Percentiles rank a stretch among this genome's conserved stretches.
Conservation (phyloP, 768 basidiomycete species). For the Cantharellus anzutake region DNA sequence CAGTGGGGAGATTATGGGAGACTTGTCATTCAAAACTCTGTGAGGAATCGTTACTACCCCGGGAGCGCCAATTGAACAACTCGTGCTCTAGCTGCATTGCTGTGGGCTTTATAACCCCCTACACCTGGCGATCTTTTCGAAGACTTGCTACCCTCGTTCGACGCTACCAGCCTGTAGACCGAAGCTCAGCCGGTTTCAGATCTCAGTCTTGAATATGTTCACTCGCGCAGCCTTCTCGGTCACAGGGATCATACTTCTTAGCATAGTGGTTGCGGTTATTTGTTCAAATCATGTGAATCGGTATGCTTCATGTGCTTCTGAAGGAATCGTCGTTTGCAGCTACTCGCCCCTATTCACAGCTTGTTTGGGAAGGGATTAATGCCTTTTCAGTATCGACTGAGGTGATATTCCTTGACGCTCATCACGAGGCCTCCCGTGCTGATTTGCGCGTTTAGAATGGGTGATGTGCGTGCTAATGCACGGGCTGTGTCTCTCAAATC, state of each 20-base stretch:
- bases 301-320: constrained; percentile 5
- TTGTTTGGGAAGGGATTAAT: constrained; percentile 47
- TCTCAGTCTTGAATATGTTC: constrained; percentile 24
- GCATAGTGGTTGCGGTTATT: constrained; percentile 39
- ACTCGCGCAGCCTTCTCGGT: constrained; percentile 36
- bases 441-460: too few species aligned
- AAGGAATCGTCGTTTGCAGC: neutral
- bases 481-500: too few species aligned
- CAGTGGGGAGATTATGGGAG: constrained; percentile 37
- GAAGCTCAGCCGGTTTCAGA: constrained; percentile 35
- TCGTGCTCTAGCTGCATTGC: constrained; percentile 20
- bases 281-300: constrained; percentile 44
- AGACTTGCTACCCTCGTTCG: constrained; percentile 40
- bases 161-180: constrained; percentile 50
- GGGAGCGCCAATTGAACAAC: constrained; percentile 12
- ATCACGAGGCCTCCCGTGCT: too few species aligned
- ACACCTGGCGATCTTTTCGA: constrained; percentile 39
- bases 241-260: constrained; percentile 38
- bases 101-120: constrained; percentile 46
- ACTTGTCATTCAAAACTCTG: constrained; percentile 36
- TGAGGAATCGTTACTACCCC: constrained; percentile 3
- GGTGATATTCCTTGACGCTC: neutral
- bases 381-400: constrained; percentile 39
- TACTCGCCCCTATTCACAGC: constrained; percentile 14
- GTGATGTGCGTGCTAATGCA: too few species aligned